Base-by-base conservation (phyloP, 345 rosid species). In the Barbarea vulgaris region DNA sequence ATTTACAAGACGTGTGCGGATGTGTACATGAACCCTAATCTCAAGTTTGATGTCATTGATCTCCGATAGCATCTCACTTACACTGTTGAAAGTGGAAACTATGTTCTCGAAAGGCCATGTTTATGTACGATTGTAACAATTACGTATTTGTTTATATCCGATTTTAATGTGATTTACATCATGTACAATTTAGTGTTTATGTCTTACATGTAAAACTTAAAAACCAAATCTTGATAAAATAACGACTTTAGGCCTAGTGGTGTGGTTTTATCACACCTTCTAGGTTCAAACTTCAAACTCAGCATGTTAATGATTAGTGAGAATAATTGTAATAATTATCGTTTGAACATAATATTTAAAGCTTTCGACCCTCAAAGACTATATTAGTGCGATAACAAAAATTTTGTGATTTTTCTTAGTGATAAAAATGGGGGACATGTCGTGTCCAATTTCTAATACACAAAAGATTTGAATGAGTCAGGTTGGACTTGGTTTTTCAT, bases 11-110 rank as follows among this genome's bases (percentile, higher is more conserved):
- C 94, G 3, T 90, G 96, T 83, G 83, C 90, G 52, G 98, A 92
- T 63, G 91, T 95, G 47, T 92, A 89, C 80, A 89, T 92, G 97
- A 90, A 89, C 80, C 97, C 98, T 31, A 84, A 80, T 72, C 77
- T 92, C 50, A 87, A 73, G 72, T 89, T 95, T 22, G 96, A 95
- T 10, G 84, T 91, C 81, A 86, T 90, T 62, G 99, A 95, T 82
- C 99, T 95, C 33, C 83, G 97, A 56, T 95, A 84, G 63, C 30
- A 56, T 69, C 31, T 69, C 31, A 60, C 24, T 44, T 34, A 47
- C 14, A 2, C 53, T 6, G 11, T 30, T 64, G 17, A 69, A 55
- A 13, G 14, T 68, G n/a, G 27, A 67, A 7, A 9, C 24, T 51
- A 41, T 63, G 27, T 59, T 76, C 57, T 30, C 41, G 42, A 48